Evolutionary conservation across 2,329 filamentous ascomycete genomes (phyloP).

Genomic region (Setomelanomma holmii): DNA sequence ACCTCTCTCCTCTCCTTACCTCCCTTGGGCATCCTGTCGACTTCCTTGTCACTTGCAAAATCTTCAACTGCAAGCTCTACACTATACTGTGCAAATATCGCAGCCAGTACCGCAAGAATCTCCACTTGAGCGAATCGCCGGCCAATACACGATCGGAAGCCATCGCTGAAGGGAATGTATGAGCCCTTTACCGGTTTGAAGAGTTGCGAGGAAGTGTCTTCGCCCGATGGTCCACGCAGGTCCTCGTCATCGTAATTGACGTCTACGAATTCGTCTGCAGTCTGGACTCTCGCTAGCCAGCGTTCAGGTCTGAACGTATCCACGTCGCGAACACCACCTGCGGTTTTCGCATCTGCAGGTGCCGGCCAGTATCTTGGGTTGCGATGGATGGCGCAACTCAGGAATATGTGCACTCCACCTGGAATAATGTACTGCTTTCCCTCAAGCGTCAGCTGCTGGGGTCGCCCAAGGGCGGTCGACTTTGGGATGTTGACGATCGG

Average conservation of each 20-base stretch:
- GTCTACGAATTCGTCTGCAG: slow-evolving; percentile 39
- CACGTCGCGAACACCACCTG: slow-evolving; percentile 58
- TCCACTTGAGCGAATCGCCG: slow-evolving; percentile 65
- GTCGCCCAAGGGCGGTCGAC: slow-evolving; percentile 52
- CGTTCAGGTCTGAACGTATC: slow-evolving; percentile 75
- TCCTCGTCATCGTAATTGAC: slow-evolving; percentile 58
- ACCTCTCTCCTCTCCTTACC: slow-evolving; percentile 60
- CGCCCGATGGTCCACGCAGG: slow-evolving; percentile 65
- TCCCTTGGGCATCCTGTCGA: slow-evolving; percentile 46
- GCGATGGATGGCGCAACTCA: slow-evolving; percentile 65
- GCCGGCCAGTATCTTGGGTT: slow-evolving; percentile 77
- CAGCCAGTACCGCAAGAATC: slow-evolving; percentile 60
- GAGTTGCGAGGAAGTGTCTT: slow-evolving; percentile 67
- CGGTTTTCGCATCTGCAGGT: slow-evolving; percentile 32
- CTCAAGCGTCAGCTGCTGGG: slow-evolving; percentile 66
- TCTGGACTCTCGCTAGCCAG: slow-evolving; percentile 63
- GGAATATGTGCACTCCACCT: slow-evolving; percentile 60
- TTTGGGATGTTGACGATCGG: slow-evolving; percentile 78
- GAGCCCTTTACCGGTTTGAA: slow-evolving; percentile 59
- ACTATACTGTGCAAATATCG: slow-evolving; percentile 65
- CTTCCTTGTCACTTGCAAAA: slow-evolving; percentile 51
- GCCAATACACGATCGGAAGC: slow-evolving; percentile 62
- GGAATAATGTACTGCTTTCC: slow-evolving; percentile 68
- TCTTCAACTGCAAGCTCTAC: slow-evolving; percentile 72
- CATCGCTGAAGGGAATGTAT: slow-evolving; percentile 64